Evolutionary conservation across 192 early-diverging fungal species (phyloP).

Genomic region (Oehlia diaphana): DNA sequence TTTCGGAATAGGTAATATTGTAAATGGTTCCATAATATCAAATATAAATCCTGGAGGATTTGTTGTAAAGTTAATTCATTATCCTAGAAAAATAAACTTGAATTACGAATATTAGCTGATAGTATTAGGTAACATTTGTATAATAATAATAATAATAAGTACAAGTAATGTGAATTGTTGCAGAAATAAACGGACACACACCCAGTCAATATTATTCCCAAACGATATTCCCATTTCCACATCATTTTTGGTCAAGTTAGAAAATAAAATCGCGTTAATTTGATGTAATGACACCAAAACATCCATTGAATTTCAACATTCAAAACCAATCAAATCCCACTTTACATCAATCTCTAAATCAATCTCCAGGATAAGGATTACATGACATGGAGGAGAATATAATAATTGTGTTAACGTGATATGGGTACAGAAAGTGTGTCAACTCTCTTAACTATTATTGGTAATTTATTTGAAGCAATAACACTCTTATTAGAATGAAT

Average conservation of each 20-base stretch:
- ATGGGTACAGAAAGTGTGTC: too few relatives aligned
- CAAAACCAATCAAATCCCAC: background rate
- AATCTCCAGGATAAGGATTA: background rate
- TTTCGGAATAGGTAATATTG: too few relatives aligned
- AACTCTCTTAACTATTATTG: too few relatives aligned
- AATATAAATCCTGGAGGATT: background rate
- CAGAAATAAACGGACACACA: background rate
- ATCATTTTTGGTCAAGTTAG: slow-evolving; percentile 10
- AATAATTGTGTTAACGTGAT: too few relatives aligned
- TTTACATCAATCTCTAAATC: background rate
- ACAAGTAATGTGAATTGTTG: background rate
- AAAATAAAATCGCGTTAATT: slow-evolving; percentile 9
- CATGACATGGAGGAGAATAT: background rate
- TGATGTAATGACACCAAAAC: background rate
- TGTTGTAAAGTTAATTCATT: background rate
- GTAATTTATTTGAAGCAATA: too few relatives aligned
- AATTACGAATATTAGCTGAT: slow-evolving; percentile 19
- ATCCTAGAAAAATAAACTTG: slow-evolving; percentile 17
- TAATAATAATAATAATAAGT: background rate
- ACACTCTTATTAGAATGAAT: background rate
- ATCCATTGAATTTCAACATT: background rate
- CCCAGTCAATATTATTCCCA: background rate
- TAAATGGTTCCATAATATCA: slow-evolving; percentile 11
- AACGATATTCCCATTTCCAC: slow-evolving; percentile 16
- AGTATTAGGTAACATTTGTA: slow-evolving; percentile 19